These are phyloP conservation scores for Ambrosia trifida DNA, from an alignment of 129 eudicot genomes.

Conservation along the genomic window DNA sequence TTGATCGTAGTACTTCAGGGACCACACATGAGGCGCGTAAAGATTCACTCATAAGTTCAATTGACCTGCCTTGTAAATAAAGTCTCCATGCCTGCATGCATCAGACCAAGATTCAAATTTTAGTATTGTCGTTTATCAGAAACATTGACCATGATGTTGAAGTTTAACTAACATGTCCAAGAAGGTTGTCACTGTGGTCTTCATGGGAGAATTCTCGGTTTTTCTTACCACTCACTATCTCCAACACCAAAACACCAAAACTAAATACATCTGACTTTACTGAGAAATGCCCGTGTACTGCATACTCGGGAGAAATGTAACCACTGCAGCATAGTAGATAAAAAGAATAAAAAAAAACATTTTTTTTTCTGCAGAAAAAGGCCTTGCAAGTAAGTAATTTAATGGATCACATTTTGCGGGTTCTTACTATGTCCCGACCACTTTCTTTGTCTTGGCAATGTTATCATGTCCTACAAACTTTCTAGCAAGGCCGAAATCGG, in stretches of 20 bases:
- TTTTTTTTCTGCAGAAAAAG: too few species aligned
- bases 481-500: constrained; percentile 32
- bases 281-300: constrained; percentile 45
- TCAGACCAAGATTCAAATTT: neutral
- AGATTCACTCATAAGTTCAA: neutral
- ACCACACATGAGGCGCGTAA: constrained; percentile 5
- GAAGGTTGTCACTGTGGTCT: constrained; percentile 46
- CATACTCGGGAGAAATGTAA: constrained; percentile 50
- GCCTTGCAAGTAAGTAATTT: neutral
- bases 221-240: constrained; percentile 45
- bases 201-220: constrained; percentile 44
- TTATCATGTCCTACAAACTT: constrained; percentile 27
- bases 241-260: constrained; percentile 44
- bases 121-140: neutral
- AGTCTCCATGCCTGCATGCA: constrained; percentile 35
- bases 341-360: neutral
- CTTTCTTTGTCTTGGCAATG: constrained; percentile 28
- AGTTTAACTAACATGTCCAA: constrained; percentile 43
- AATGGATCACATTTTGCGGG: neutral
- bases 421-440: constrained; percentile 34
- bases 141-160: neutral
- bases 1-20: constrained; percentile 22
- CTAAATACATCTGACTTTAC: constrained; percentile 47
- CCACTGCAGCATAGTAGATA: constrained; percentile 28
- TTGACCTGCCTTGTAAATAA: neutral